Evolutionary conservation across 352 stramenopile species (phyloP).

Genomic region (Poterioochromonas sp.): DNA sequence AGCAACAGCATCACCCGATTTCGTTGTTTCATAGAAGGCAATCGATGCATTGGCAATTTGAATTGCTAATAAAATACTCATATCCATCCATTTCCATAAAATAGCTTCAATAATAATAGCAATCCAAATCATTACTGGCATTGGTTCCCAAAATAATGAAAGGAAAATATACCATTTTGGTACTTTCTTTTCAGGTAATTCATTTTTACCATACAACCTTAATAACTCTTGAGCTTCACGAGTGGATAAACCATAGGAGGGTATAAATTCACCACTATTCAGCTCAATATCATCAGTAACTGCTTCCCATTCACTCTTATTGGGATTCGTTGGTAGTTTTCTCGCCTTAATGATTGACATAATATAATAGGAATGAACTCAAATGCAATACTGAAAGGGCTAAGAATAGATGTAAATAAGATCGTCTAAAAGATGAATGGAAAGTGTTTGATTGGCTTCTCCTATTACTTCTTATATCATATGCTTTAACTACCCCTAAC

Average conservation of each 20-base stretch:
- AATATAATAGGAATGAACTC: too few relatives aligned
- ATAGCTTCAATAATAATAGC: conserved; percentile 64
- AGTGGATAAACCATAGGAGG: conserved; percentile 57
- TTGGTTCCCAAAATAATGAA: conserved; percentile 59
- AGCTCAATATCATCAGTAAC: background rate
- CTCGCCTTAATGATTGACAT: background rate
- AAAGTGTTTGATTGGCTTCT: too few relatives aligned
- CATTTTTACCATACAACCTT: conserved; percentile 73
- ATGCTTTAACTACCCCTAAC: too few relatives aligned
- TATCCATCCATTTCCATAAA: conserved; percentile 47
- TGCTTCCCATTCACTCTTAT: background rate
- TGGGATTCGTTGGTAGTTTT: background rate
- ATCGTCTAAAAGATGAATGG: too few relatives aligned
- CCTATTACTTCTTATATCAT: too few relatives aligned
- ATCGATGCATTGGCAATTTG: conserved; percentile 49
- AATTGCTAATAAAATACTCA: conserved; percentile 47
- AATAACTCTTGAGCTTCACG: conserved; percentile 62
- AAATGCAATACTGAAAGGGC: too few relatives aligned
- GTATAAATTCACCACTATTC: background rate
- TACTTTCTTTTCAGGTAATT: conserved; percentile 53
- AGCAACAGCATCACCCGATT: conserved; percentile 66
- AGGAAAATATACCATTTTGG: conserved; percentile 50
- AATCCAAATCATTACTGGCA: conserved; percentile 81
- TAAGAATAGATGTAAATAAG: too few relatives aligned
- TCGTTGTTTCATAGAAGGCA: conserved; percentile 52